These are phyloP conservation scores for Sugiyamaella marilandica DNA, from an alignment of 805 yeast genomes.

Conservation along the genomic window DNA sequence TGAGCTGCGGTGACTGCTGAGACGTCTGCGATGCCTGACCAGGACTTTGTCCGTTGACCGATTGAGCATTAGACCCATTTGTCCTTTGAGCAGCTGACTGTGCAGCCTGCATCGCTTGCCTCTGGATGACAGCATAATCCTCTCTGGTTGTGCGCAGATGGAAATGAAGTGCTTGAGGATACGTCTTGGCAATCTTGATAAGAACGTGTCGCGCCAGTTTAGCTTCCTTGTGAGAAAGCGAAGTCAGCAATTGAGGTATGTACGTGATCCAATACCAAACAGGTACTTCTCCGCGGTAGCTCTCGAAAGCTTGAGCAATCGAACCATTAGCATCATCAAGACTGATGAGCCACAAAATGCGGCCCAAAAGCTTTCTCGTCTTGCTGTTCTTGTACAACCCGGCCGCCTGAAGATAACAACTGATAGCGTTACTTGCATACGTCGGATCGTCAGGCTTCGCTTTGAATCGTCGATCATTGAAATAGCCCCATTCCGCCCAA, in stretches of 20 bases:
- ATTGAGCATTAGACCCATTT: background rate
- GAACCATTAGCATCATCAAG: constrained; percentile 82
- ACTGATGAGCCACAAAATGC: constrained; percentile 90
- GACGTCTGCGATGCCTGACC: background rate
- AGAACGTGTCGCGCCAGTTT: constrained; percentile 80
- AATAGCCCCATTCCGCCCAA: constrained; percentile 99
- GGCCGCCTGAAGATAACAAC: constrained; percentile 96
- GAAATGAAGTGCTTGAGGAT: constrained; percentile 96
- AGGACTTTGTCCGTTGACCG: background rate
- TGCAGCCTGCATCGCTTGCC: constrained; percentile 60
- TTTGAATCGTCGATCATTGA: constrained; percentile 81
- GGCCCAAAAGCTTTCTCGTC: constrained; percentile 78
- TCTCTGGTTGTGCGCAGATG: constrained; percentile 93
- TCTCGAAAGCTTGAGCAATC: constrained; percentile 80
- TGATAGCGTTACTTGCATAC: constrained; percentile 87
- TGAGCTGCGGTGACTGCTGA: background rate
- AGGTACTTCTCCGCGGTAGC: constrained; percentile 92
- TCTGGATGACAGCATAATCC: constrained; percentile 81
- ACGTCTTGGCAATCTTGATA: constrained; percentile 89
- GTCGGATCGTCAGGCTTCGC: constrained; percentile 76
- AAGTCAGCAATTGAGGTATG: constrained; percentile 87
- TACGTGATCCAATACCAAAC: constrained; percentile 99
- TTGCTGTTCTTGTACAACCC: constrained; percentile 91
- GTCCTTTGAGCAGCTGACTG: constrained; percentile 28
- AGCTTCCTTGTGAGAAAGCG: constrained; percentile 89